phyloP scores from a whole-genome alignment of 2,329 filamentous ascomycete genomes.

The Beauveria rudraprayagi region DNA sequence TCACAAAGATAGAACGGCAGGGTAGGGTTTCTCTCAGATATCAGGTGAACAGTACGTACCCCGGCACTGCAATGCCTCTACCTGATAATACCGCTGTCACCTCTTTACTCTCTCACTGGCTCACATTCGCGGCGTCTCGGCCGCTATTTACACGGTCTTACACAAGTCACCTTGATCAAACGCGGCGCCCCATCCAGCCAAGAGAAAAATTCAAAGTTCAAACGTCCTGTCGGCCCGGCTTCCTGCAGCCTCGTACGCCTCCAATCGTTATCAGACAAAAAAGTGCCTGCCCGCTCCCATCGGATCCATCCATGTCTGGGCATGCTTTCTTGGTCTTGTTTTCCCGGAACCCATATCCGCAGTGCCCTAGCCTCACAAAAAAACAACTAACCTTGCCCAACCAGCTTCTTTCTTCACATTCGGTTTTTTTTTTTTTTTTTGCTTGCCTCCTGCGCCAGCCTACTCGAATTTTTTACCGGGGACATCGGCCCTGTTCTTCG shows the following conservation, averaged over 20 bases:
- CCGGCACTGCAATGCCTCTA: neutral
- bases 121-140: too few relatives aligned
- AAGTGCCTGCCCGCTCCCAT: neutral
- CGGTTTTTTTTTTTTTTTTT: neutral
- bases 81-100: too few relatives aligned
- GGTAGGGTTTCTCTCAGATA: neutral
- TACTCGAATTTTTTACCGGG: neutral
- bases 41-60: neutral
- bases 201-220: neutral
- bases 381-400: neutral
- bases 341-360: conserved; percentile 3
- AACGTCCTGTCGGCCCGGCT: neutral
- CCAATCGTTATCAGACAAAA: neutral
- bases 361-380: neutral
- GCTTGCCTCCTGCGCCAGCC: neutral
- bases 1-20: neutral
- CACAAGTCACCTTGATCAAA: neutral
- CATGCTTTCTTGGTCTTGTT: neutral
- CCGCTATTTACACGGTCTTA: too few relatives aligned
- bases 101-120: too few relatives aligned
- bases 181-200: neutral
- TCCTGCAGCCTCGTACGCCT: neutral
- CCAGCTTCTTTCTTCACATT: neutral
- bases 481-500: conserved; percentile 8
- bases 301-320: neutral